phyloP scores from a whole-genome alignment of 2,329 filamentous ascomycete genomes.

The Fusarium redolens region DNA sequence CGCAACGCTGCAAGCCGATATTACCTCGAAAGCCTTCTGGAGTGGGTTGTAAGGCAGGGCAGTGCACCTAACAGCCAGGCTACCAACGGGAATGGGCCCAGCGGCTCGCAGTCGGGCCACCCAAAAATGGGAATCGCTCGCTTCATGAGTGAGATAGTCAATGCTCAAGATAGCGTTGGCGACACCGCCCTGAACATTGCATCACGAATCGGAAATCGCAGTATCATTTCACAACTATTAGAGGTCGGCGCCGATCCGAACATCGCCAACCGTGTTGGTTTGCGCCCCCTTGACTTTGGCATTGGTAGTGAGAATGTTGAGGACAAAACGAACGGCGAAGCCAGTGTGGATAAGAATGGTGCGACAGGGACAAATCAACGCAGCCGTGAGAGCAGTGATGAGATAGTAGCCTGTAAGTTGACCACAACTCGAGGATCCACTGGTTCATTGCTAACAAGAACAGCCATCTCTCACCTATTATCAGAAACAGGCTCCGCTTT shows the following conservation, averaged over 20 bases:
- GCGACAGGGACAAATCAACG: conserved; percentile 61
- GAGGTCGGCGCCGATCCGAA: conserved; percentile 95
- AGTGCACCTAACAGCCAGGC: conserved; percentile 68
- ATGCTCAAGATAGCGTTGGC: conserved; percentile 91
- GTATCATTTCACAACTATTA: conserved; percentile 95
- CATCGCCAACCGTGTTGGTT: conserved; percentile 88
- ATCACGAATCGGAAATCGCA: conserved; percentile 89
- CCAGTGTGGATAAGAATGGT: conserved; percentile 57
- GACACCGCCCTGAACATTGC: conserved; percentile 96
- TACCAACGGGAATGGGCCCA: conserved; percentile 49
- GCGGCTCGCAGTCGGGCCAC: conserved; percentile 54
- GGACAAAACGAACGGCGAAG: conserved; percentile 57
- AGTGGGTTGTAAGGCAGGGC: conserved; percentile 92
- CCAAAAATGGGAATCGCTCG: conserved; percentile 87
- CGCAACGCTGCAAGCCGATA: conserved; percentile 92
- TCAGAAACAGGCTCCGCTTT: conserved; percentile 83
- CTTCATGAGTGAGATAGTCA: conserved; percentile 98
- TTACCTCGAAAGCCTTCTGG: conserved; percentile 92
- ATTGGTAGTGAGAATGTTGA: conserved; percentile 76
- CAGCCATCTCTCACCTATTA: conserved; percentile 85
- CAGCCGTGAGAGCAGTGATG: conserved; percentile 79
- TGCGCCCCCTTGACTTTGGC: conserved; percentile 93
- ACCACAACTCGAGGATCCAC: neutral
- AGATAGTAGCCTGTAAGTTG: conserved; percentile 80
- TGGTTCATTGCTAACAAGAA: neutral